Evolutionary conservation across 257 asterid genomes (phyloP), one percentile per base, ranked within the genome.

Genomic region (Verbena officinalis): DNA sequence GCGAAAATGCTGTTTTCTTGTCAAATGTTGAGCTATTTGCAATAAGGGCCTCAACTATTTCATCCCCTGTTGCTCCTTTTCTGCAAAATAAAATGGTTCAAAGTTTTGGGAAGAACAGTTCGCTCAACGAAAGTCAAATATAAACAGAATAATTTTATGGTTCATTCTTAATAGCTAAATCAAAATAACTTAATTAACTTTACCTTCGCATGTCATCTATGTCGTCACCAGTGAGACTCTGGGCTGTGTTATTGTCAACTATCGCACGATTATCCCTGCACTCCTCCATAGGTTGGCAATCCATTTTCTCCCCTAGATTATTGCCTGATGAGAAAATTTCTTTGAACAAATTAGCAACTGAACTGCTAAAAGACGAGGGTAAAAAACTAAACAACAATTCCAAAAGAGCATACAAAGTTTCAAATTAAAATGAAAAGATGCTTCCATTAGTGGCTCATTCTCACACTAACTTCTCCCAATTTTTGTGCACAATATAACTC

Each of bases 1-100:
- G 99, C 8, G 97, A 93, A 83, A 87, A 93, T 42, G 82, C 84
- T n/a, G 99, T 93, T 73, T 93, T 93, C 76, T 86, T 93, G 31
- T 87, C 97, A 80, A 86, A 93, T 49, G 99, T 87, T 51, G 97
- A 87, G 75, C 97, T 90, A 70, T 90, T 87, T 64, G 89, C 85
- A 79, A 93, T 84, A 48, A 93, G 89, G 46, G 99, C 99, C 78
- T 87, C 87, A 67, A 93, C 89, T 69, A 93, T 93, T 65, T 88
- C 92, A 67, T 65, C 79, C 62, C 97, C 99, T 51, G 83, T 78
- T 15, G 77, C 95, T 49, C 97, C 96, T 64, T 87, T 81, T 62
- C 99, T 93, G 85, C 64, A 75, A 75, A 59, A 75, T 16, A 65
- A 60, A 22, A 43, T 27, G 36, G 46, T 22, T 15, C 50, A 53